Conservation (phyloP, 2,329 filamentous ascomycete genomes). For the Aspergillus sp. region DNA sequence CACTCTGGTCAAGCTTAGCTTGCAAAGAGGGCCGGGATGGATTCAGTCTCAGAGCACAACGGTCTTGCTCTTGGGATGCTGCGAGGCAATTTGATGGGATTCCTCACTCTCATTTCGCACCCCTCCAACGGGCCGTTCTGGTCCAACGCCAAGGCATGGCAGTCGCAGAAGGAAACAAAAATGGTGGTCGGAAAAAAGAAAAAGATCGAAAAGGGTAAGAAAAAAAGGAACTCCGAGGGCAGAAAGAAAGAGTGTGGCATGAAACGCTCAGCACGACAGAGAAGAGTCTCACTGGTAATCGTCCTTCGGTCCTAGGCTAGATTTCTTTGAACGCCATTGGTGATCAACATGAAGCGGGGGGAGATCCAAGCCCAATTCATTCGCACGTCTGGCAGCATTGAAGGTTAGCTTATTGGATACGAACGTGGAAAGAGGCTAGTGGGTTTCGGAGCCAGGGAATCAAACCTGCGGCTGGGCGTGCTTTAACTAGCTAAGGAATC, state of each 20-base stretch:
- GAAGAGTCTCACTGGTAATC: slow-evolving; percentile 14
- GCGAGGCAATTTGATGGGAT: slow-evolving; percentile 10
- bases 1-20: slow-evolving; percentile 25
- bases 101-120: slow-evolving; percentile 16
- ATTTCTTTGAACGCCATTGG: slow-evolving; percentile 17
- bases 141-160: slow-evolving; percentile 21
- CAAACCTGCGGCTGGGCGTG: slow-evolving; percentile 21
- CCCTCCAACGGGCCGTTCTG: slow-evolving; percentile 19
- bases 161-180: slow-evolving; percentile 10
- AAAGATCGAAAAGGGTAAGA: slow-evolving; percentile 7
- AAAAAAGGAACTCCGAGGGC: slow-evolving; percentile 4
- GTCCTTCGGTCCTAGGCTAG: slow-evolving; percentile 9
- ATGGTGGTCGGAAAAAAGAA: slow-evolving; percentile 6
- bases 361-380: slow-evolving; percentile 19
- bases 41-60: slow-evolving; percentile 10
- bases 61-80: slow-evolving; percentile 12
- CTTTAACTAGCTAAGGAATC: slow-evolving; percentile 21
- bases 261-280: slow-evolving; percentile 22
- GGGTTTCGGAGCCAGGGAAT: slow-evolving; percentile 23
- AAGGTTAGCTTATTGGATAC: slow-evolving; percentile 24
- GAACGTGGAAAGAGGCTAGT: slow-evolving; percentile 18
- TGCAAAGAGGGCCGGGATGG: slow-evolving; percentile 17
- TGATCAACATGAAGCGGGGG: slow-evolving; percentile 20
- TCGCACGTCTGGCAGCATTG: slow-evolving; percentile 19
- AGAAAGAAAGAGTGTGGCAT: slow-evolving; percentile 8